Conservation (phyloP, 2,329 filamentous ascomycete species). For the Escovopsis sp. region DNA sequence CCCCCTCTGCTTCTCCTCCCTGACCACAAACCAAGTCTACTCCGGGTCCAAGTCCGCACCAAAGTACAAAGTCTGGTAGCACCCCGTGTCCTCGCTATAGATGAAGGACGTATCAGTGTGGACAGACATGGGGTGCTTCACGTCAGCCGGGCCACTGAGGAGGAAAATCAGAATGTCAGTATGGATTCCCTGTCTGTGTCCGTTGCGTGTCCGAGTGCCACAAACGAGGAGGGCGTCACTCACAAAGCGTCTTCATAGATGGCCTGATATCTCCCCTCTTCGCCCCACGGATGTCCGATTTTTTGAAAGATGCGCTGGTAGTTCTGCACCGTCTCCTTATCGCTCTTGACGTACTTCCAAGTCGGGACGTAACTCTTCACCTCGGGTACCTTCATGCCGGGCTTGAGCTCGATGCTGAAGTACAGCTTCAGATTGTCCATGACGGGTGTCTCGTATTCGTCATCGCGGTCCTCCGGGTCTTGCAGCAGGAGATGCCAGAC, state of each 20-base stretch:
- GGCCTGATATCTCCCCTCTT: slow-evolving; percentile 2
- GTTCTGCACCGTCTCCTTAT: slow-evolving; percentile 7
- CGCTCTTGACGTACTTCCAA: slow-evolving; percentile 7
- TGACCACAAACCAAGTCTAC: too few relatives aligned
- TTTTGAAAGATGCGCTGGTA: slow-evolving; percentile 6
- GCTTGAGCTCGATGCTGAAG: slow-evolving; percentile 7
- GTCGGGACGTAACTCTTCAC: slow-evolving; percentile 7
- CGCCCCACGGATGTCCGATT: slow-evolving; percentile 4
- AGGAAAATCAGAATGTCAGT: too few relatives aligned
- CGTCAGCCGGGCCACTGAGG: too few relatives aligned
- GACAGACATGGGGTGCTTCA: too few relatives aligned
- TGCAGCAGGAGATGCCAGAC: slow-evolving; percentile 9
- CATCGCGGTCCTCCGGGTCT: slow-evolving; percentile 5
- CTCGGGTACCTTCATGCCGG: slow-evolving; percentile 4
- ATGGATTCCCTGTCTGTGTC: too few relatives aligned
- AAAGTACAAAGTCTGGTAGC: too few relatives aligned
- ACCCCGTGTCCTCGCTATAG: too few relatives aligned
- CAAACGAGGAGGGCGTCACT: background rate
- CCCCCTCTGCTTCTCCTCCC: too few relatives aligned
- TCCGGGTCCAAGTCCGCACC: too few relatives aligned
- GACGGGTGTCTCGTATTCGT: slow-evolving; percentile 5
- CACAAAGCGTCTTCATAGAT: slow-evolving; percentile 7
- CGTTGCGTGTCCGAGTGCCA: too few relatives aligned
- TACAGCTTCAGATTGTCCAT: slow-evolving; percentile 5
- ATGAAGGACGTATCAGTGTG: too few relatives aligned